A percentile compares a stretch with the other conserved stretches of the same genome.
phyloP scores from a whole-genome alignment of 306 rosid species.

The Fagus sylvatica region DNA sequence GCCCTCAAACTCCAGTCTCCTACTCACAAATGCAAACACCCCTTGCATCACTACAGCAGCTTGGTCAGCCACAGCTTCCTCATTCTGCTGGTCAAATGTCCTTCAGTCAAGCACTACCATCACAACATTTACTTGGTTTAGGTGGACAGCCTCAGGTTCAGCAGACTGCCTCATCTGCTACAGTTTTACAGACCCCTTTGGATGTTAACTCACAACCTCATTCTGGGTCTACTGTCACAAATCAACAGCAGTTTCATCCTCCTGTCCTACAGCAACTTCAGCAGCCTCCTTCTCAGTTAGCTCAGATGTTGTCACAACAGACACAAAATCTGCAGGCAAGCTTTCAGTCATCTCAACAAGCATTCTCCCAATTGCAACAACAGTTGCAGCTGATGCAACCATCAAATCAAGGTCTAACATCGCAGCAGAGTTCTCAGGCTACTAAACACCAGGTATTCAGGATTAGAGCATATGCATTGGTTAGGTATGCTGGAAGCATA shows the following conservation, averaged over 20 bases:
- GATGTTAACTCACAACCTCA: conserved; percentile 50
- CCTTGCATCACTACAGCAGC: conserved; percentile 50
- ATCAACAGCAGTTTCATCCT: conserved; percentile 53
- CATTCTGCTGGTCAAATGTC: conserved; percentile 52
- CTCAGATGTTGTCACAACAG: conserved; percentile 91
- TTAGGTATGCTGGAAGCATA: conserved; percentile 6
- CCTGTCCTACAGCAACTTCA: conserved; percentile 56
- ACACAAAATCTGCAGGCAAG: conserved; percentile 89
- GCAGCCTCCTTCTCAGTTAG: conserved; percentile 82
- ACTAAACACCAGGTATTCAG: conserved; percentile 65
- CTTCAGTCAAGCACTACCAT: conserved; percentile 37
- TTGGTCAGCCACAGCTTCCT: conserved; percentile 60
- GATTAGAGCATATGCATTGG: conserved; percentile 11
- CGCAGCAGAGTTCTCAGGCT: conserved; percentile 66
- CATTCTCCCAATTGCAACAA: conserved; percentile 92
- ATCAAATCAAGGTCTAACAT: conserved; percentile 54
- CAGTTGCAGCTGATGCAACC: conserved; percentile 89
- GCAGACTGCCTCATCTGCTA: conserved; percentile 48
- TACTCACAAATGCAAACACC: conserved; percentile 52
- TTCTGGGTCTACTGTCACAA: conserved; percentile 37
- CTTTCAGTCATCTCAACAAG: conserved; percentile 93
- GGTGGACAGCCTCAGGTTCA: conserved; percentile 59
- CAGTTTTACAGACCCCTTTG: conserved; percentile 44
- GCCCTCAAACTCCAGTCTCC: conserved; percentile 53
- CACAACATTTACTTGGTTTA: conserved; percentile 51